Evolutionary conservation across 441 rosid genomes (phyloP).

Genomic region (Manihot esculenta): DNA sequence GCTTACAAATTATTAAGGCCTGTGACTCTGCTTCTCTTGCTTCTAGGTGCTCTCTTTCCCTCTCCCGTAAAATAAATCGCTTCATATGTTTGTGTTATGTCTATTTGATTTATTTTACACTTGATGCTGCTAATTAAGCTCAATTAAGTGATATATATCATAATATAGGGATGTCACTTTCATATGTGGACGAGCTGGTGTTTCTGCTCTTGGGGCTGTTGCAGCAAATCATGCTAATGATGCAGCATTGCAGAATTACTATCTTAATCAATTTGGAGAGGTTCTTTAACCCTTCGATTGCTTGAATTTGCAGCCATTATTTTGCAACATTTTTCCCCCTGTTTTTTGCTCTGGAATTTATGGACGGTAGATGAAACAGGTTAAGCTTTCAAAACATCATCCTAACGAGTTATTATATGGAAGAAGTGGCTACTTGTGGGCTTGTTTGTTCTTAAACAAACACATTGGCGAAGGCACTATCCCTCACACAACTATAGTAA

Average conservation of each 20-base stretch:
- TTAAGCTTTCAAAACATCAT: slow-evolving; percentile 41
- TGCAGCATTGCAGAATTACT: slow-evolving; percentile 38
- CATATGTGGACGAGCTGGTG: slow-evolving; percentile 57
- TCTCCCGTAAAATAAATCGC: background rate
- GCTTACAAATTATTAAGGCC: slow-evolving; percentile 53
- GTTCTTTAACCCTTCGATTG: slow-evolving; percentile 23
- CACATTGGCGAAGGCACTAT: slow-evolving; percentile 51
- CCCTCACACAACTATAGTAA: slow-evolving; percentile 42
- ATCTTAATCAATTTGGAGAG: slow-evolving; percentile 48
- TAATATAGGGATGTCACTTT: slow-evolving; percentile 48
- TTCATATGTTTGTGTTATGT: background rate
- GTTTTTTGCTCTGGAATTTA: background rate
- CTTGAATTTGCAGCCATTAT: background rate
- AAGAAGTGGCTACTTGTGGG: slow-evolving; percentile 63
- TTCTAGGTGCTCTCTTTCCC: slow-evolving; percentile 36
- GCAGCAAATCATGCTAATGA: slow-evolving; percentile 54
- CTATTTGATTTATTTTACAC: background rate
- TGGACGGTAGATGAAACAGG: slow-evolving; percentile 30
- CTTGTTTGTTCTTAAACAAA: slow-evolving; percentile 61
- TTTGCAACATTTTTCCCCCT: background rate
- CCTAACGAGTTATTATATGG: slow-evolving; percentile 61
- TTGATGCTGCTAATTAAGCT: background rate
- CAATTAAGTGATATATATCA: background rate
- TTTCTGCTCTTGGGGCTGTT: slow-evolving; percentile 70
- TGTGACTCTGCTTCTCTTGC: slow-evolving; percentile 61